Evolutionary conservation across 495 filamentous ascomycete genomes (phyloP), one percentile per base, ranked within the genome.

Genomic region (Aspergillus sclerotiicarbonarius): DNA sequence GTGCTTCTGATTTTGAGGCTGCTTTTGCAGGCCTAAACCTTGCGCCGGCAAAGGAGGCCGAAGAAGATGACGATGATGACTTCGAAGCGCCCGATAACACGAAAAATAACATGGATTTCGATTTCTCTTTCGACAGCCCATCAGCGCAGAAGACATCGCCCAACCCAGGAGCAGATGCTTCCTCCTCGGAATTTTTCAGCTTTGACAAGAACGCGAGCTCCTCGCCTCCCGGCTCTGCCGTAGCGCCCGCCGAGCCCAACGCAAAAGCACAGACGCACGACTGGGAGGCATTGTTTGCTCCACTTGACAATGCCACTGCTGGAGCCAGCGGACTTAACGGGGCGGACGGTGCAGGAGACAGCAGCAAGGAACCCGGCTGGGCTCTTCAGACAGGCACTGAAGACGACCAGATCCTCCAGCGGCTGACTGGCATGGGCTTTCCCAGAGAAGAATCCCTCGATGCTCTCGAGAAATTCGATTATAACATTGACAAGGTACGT

Each of bases 271-370:
- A 60, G 41, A 54, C 58, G 19, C 89, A 96, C 61, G 93, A 98
- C 64, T 98, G 94, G 94, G 94, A 97, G 61, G 89, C 91, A 19
- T 91, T 98, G 25, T 97, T 97, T 68, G 89, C 91, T 3, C 85
- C 88, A 31, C 74, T 95, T 6, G 88, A 92, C 37, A 76, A 77
- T 0, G 71, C 82, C 25, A 80, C 75, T 60, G 74, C 80, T 9
- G 62, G 70, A 8, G 63, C 73, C 6, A 56, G 62, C 20, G 68
- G 66, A 6, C 56, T 68, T 29, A 66, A 66, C 35, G 65, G 61
- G n/a, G 65, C 56, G 0, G 56, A 59, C 32, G 56, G 37, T 41
- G 37, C 13, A 41, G 37, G 13, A n/a, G n/a, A n/a, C n/a, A 41
- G n/a, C 37, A 62, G 76, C 64, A 78, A 80, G 58, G 41, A 73